Evolutionary conservation across 805 yeast species (phyloP).

Genomic region (Clavispora asparagi): DNA sequence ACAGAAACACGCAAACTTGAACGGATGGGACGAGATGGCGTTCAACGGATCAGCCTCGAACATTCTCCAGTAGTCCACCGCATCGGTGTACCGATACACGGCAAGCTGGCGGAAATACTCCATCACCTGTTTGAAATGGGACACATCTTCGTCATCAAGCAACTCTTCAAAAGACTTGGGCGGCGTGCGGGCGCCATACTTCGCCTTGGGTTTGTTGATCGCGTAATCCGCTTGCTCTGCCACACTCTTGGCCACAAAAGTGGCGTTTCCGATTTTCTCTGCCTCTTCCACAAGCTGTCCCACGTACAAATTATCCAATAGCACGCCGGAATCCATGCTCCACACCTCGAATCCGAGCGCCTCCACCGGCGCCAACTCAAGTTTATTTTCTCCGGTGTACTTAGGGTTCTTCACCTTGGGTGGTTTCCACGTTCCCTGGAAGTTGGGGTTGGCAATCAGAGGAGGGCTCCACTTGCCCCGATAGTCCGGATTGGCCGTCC

Average conservation of each 20-base stretch:
- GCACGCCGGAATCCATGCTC: conserved; percentile 72
- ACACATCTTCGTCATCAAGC: conserved; percentile 15
- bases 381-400: conserved; percentile 52
- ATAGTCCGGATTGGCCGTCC: conserved; percentile 62
- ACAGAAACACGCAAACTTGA: conserved; percentile 46
- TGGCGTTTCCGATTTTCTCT: conserved; percentile 72
- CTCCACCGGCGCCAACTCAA: conserved; percentile 63
- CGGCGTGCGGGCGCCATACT: conserved; percentile 40
- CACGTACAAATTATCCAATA: conserved; percentile 79
- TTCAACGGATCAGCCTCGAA: conserved; percentile 41
- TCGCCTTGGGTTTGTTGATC: conserved; percentile 36
- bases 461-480: conserved; percentile 79
- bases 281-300: conserved; percentile 87
- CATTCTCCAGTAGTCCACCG: conserved; percentile 31
- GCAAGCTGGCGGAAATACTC: conserved; percentile 16
- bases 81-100: conserved; percentile 17
- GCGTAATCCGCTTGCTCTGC: conserved; percentile 45
- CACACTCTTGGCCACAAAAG: conserved; percentile 53
- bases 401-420: conserved; percentile 63
- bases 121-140: conserved; percentile 11
- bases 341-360: conserved; percentile 87
- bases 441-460: conserved; percentile 63
- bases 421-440: conserved; percentile 76
- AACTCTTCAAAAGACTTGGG: conserved; percentile 37
- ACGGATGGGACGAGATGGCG: conserved; percentile 42